Base-by-base conservation (phyloP, 768 basidiomycete species). In the Boletales sp. region DNA sequence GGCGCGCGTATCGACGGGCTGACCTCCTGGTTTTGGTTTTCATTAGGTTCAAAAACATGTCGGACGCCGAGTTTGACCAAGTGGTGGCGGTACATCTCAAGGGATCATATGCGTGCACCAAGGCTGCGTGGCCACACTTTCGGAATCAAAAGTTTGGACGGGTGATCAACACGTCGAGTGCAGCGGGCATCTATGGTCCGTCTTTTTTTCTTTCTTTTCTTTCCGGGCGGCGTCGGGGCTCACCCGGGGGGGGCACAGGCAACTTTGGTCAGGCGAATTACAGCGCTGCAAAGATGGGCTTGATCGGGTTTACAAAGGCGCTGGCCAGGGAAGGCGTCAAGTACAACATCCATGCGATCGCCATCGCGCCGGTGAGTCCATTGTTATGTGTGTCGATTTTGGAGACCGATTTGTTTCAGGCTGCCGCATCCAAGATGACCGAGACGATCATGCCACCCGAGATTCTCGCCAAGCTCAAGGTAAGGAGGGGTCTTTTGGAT, bases 181-280 rank as follows among this genome's bases (percentile, higher is more conserved):
- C 95, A 21, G 94, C 95, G 52, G 95, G 95, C 7, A 72, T 97
- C 32, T 95, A 94, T 60, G 94, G 90, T 89, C 49, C 35, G 79
- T 65, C 3, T 40, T 17, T 8, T 30, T 17, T n/a, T 18, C 9
- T 33, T 14, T 2, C 4, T 21, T 21, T 21, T 21, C 4, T 21
- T 21, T 21, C 21, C 21, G 21, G 13, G 14, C 3, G 5, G 9
- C 11, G 7, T 41, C n/a, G n/a, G 14, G 28, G 32, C 31, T 33
- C 12, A 28, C n/a, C 34, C 46, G n/a, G 33, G 37, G 35, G 37
- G 33, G 14, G 2, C 10, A 33, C 54, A 90, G 88, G 93, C 8
- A 97, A 95, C 74, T 90, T 95, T 64, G 96, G 96, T 10, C 94
- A 97, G 70, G 86, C 93, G 12, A 99, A 98, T 69, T 99, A 98